A percentile compares a stretch with the other conserved stretches of the same genome.
phyloP scores from a whole-genome alignment of 441 rosid genomes.

The Rhodomyrtus psidioides region DNA sequence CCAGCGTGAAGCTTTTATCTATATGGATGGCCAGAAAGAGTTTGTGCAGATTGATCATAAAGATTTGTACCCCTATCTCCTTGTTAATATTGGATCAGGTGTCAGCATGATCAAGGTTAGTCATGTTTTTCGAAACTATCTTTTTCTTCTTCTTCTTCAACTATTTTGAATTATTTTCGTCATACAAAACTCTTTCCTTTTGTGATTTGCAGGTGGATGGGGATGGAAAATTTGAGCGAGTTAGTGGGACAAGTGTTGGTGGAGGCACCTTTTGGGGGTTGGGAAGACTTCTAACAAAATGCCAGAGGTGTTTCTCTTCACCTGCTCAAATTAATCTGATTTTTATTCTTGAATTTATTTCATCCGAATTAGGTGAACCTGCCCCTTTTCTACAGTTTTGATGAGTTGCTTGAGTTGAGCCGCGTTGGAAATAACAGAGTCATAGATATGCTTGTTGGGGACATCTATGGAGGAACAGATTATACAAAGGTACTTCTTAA shows the following conservation, averaged over 20 bases:
- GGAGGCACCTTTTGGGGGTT: conserved; percentile 99
- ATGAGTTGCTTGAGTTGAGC: conserved; percentile 95
- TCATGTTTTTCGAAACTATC: neutral
- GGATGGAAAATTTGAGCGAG: conserved; percentile 95
- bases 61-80: conserved; percentile 96
- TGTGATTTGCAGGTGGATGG: conserved; percentile 74
- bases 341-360: neutral
- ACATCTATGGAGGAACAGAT: conserved; percentile 97
- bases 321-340: neutral
- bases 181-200: conserved; percentile 4
- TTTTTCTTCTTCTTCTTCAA: neutral
- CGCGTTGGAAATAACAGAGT: conserved; percentile 93
- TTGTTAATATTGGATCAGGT: conserved; percentile 97
- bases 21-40: conserved; percentile 89
- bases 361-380: neutral
- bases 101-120: conserved; percentile 96
- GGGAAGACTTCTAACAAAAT: conserved; percentile 92
- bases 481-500: conserved; percentile 69
- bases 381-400: conserved; percentile 49
- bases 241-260: conserved; percentile 98
- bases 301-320: conserved; percentile 54
- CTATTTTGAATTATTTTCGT: neutral
- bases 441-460: conserved; percentile 99
- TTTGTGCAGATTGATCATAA: conserved; percentile 90
- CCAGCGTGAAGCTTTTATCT: conserved; percentile 97